phyloP scores from a whole-genome alignment of 331 rosid genomes.

The Cucumis variabilis region DNA sequence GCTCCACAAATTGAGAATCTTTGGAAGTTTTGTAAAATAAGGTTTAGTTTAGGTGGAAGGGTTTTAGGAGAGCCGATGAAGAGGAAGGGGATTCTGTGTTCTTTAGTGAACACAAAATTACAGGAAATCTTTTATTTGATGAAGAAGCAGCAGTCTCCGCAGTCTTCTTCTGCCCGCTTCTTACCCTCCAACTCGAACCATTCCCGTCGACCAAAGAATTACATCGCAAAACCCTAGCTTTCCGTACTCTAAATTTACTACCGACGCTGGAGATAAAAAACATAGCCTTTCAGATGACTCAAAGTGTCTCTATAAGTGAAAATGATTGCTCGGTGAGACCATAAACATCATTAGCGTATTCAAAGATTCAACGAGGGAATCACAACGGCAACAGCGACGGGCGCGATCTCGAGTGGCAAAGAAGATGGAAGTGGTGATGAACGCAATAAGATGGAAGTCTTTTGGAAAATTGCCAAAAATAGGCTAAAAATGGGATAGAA shows the following conservation, averaged over 20 bases:
- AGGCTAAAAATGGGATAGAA: too few relatives aligned
- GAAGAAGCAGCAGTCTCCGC: conserved; percentile 41
- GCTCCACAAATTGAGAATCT: not conserved
- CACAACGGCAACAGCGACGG: not conserved
- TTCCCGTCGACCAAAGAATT: conserved; percentile 34
- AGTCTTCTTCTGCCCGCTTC: conserved; percentile 59
- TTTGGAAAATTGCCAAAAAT: too few relatives aligned
- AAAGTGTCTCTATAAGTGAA: not conserved
- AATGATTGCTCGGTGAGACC: conserved; percentile 3
- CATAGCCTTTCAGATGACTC: not conserved
- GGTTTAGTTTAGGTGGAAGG: not conserved
- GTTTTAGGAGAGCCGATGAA: not conserved
- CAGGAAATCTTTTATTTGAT: conserved; percentile 45
- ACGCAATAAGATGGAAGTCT: too few relatives aligned
- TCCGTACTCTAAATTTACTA: not conserved
- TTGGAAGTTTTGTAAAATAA: not conserved
- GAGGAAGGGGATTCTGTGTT: not conserved
- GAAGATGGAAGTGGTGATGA: not conserved
- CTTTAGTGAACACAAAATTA: not conserved
- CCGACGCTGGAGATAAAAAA: not conserved
- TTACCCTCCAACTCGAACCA: conserved; percentile 48
- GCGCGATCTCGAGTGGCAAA: conserved; percentile 1
- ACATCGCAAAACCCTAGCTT: conserved; percentile 12
- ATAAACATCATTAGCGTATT: not conserved
- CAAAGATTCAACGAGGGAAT: not conserved